Base-by-base conservation (phyloP, 1,284 basidiomycete genomes). In the Ceratobasidium sp. region DNA sequence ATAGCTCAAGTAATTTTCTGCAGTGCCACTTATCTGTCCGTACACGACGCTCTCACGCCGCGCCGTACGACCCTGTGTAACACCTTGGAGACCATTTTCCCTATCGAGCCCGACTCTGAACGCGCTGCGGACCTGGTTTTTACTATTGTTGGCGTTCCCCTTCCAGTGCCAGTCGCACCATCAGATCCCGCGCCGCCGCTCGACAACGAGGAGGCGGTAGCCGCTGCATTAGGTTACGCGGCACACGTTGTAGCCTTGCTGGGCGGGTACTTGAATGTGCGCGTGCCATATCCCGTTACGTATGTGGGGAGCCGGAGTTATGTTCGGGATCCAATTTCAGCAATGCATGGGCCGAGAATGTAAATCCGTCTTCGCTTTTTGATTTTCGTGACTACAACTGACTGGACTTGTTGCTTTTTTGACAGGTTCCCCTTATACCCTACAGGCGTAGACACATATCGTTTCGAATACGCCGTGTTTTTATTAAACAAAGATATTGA, bases 381-480 rank as follows among this genome's bases (percentile, higher is more conserved):
- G 21, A 63, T 52, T 43, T 18, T 44, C 23, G 5, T 54, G n/a
- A n/a, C n/a, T 9, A 46, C n/a, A n/a, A 73, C 70, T 78, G 64
- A 28, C 35, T 28, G 23, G 77, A 69, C 26, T 64, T 71, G 75
- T 76, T 58, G 52, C 21, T 59, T 77, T 50, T 26, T 44, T 46
- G 13, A 46, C 75, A 96, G 95, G 85, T 98, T 98, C 80, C 96
- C 97, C 11, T 84, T 99, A 43, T 98, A 96, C 80, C 92, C 93
- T 0, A 94, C 90, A 81, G 95, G 96, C 11, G 95, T 98, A 72
- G 98, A 99, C 80, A 90, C 91, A 49, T 98, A 98, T 82, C 87
- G 98, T 32, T 99, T 98, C 80, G 97, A 99, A 80, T 99, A 99
- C 82, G 98, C 91, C 9, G 96, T 98, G 3, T 99, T 98, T 80